Evolutionary conservation across 2,329 filamentous ascomycete genomes (phyloP), one percentile per base, ranked within the genome.

Genomic region (Botryotinia globosa): DNA sequence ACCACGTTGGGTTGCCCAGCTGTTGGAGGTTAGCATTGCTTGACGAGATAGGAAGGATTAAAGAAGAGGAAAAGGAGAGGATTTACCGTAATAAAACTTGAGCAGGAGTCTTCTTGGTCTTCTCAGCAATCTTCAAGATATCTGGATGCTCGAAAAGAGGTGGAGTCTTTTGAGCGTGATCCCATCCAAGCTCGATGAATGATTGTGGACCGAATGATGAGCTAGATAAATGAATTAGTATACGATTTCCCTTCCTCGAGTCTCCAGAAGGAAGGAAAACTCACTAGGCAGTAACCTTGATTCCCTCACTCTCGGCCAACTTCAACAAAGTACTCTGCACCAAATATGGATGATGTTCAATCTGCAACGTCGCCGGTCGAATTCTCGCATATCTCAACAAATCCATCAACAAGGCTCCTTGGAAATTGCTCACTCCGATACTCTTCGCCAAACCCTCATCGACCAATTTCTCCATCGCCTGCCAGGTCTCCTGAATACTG

Each of bases 331-430:
- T 87, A 74, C 85, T 83, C 86, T 97, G 93, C 74, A 92, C 91
- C 73, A 95, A 88, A 87, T 94, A 96, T 39, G 93, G 93, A 87
- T 97, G 94, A 85, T 95, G 92, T 86, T 97, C 93, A 82, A 97
- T 91, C 86, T 97, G 94, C 74, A 96, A 90, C 58, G 91, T 90
- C 56, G 92, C 91, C 14, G 93, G 92, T 62, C 86, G 86, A 82
- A 94, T 88, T 78, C 87, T 89, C 75, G 92, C 92, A 83, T 94
- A 93, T 79, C 91, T 89, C 80, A 95, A 87, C 77, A 94, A 85
- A 83, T 96, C 93, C 82, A 94, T 91, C 80, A 97, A 83, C 76
- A 93, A 85, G 83, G 92, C 88, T 64, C 88, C 88, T 83, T 92
- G 91, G 88, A 94, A 95, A 87, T 97, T 97, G 84, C 88, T 91